Conservation (phyloP, 805 yeast species). For the Yarrowia sp. region DNA sequence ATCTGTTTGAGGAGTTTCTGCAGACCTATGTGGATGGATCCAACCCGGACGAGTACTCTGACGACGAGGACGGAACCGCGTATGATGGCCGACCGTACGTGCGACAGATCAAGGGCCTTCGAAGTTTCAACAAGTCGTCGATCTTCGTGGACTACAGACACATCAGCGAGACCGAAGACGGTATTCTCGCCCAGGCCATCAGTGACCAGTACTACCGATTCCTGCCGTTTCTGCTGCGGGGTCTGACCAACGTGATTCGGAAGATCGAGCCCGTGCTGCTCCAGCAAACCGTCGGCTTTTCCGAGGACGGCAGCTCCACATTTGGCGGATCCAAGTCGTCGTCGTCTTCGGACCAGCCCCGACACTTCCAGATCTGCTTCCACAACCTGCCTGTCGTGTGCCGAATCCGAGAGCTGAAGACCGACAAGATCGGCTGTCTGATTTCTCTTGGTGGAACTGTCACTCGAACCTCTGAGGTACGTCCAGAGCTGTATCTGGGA, state of each 20-base stretch:
- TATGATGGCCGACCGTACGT: conserved; percentile 59
- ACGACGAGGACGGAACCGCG: conserved; percentile 34
- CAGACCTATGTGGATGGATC: conserved; percentile 57
- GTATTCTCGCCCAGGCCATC: conserved; percentile 85
- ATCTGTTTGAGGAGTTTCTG: conserved; percentile 81
- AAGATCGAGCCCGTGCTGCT: conserved; percentile 70
- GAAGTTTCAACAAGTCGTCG: conserved; percentile 68
- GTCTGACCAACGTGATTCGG: conserved; percentile 68
- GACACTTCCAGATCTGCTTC: conserved; percentile 85
- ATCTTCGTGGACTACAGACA: conserved; percentile 85
- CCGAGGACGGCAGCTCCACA: conserved; percentile 41
- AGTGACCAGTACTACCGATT: conserved; percentile 90
- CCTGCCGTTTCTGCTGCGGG: conserved; percentile 76
- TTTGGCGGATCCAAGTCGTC: conserved; percentile 29
- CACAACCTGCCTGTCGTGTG: conserved; percentile 78
- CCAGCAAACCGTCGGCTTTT: conserved; percentile 37
- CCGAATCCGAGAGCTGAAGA: conserved; percentile 84
- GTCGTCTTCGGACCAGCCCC: conserved; percentile 49
- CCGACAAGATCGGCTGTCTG: conserved; percentile 83
- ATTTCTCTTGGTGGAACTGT: conserved; percentile 90
- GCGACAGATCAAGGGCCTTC: conserved; percentile 79
- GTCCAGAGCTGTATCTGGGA: conserved; percentile 88
- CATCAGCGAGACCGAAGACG: conserved; percentile 63
- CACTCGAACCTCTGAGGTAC: conserved; percentile 91
- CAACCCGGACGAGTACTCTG: conserved; percentile 34